Evolutionary conservation across 352 stramenopile genomes (phyloP), one percentile per base, ranked within the genome.

Genomic region (Pythium diclinum): DNA sequence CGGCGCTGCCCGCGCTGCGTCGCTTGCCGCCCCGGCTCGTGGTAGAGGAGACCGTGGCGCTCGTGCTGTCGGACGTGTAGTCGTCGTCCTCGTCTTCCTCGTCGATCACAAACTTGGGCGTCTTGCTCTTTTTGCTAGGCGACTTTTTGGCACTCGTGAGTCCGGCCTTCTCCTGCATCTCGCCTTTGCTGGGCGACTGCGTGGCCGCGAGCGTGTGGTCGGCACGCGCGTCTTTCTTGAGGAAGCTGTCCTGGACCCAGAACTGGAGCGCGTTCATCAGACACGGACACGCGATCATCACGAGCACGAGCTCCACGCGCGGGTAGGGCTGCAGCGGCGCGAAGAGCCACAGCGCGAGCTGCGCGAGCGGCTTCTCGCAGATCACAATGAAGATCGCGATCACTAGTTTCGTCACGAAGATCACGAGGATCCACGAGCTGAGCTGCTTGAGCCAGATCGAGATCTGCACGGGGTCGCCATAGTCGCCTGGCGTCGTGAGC

Each of bases 231-330:
- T 92, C 83, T 62, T 95, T 93, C 65, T 95, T 96, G 55, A 96
- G 79, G 69, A 94, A 96, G 72, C 78, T 94, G 76, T 96, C 88
- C 69, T 96, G 88, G 34, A 96, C 74, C 86, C 86, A 96, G 62
- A 95, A 96, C 61, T 96, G 88, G 49, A 95, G 56, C 16, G 81
- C 87, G 68, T 96, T 96, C 86, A 96, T 95, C 19, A 95, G 58
- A 60, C 83, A 92, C 46, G 88, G 88, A 68, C 88, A 96, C 6
- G 79, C 83, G 56, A 96, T 91, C 88, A 96, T 96, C 46, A 96
- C 88, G 54, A 96, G 61, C 25, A 71, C 75, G 53, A 96, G 67
- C 60, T 96, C 88, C 16, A 89, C 65, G n/a, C 78, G 73, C 6
- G 88, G 88, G 54, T 92, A 77, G 8, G 75, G 67, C 25, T 76